These are phyloP conservation scores for Pestalotiopsis fici DNA, from an alignment of 2,329 filamentous ascomycete species.

Conservation along the genomic window DNA sequence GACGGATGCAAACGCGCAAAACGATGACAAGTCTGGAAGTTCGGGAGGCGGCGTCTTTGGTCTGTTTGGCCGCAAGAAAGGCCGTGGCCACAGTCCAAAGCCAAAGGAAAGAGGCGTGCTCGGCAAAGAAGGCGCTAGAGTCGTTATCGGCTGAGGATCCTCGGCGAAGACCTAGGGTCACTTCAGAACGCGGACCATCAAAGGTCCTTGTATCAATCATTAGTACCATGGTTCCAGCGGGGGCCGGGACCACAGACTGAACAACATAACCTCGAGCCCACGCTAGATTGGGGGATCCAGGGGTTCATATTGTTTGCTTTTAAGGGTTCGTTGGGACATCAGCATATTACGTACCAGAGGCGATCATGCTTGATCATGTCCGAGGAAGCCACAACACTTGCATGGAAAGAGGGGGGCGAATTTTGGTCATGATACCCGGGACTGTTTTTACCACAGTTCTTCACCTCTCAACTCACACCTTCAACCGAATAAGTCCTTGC, in stretches of 20 bases:
- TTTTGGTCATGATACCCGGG: slow-evolving; percentile 10
- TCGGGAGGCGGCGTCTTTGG: slow-evolving; percentile 83
- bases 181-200: background rate
- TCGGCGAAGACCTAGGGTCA: background rate
- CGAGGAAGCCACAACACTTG: background rate
- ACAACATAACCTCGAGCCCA: background rate
- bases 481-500: background rate
- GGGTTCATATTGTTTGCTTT: background rate
- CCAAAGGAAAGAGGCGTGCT: slow-evolving; percentile 91
- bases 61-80: slow-evolving; percentile 87
- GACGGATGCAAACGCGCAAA: slow-evolving; percentile 60
- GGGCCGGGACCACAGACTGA: background rate
- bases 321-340: background rate
- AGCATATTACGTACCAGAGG: background rate
- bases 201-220: background rate
- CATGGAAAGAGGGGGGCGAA: slow-evolving; percentile 1
- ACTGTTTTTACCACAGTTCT: background rate
- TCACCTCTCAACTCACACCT: slow-evolving; percentile 3
- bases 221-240: background rate
- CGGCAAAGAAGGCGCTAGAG: slow-evolving; percentile 90
- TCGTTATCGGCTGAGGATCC: slow-evolving; percentile 66
- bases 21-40: slow-evolving; percentile 53
- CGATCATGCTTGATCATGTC: background rate
- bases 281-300: background rate
- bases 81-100: slow-evolving; percentile 88